phyloP scores from a whole-genome alignment of 345 rosid genomes.

The Erucastrum elatum region DNA sequence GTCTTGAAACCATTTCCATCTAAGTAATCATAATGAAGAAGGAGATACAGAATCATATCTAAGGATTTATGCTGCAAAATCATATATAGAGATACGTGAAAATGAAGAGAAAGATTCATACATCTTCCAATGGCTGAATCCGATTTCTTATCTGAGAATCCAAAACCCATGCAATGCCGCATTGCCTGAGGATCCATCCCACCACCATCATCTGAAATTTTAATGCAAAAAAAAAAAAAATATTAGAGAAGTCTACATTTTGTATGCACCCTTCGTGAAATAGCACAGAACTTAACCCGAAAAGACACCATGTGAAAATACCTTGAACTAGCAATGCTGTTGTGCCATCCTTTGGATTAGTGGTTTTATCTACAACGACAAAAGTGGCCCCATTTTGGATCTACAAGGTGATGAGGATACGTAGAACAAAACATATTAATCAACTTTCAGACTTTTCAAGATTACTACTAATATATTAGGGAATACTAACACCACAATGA shows the following conservation, averaged over 20 bases:
- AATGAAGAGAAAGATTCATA: conserved; percentile 40
- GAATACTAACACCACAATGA: conserved; percentile 11
- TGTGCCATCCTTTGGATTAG: conserved; percentile 75
- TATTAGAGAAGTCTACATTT: conserved; percentile 8
- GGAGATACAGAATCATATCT: conserved; percentile 4
- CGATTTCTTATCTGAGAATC: conserved; percentile 86
- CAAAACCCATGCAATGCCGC: conserved; percentile 92
- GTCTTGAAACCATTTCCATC: conserved; percentile 99
- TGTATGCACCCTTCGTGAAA: background rate
- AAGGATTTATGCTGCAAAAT: conserved; percentile 14
- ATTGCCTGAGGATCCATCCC: conserved; percentile 95
- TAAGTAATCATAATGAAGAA: conserved; percentile 46
- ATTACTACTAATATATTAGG: conserved; percentile 5
- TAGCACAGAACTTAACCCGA: conserved; percentile 1
- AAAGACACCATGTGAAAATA: conserved; percentile 27
- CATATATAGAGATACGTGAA: conserved; percentile 10
- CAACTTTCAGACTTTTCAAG: conserved; percentile 25
- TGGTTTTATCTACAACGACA: conserved; percentile 81
- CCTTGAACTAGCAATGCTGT: conserved; percentile 82
- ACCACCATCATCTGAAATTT: conserved; percentile 80
- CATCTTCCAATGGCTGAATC: conserved; percentile 86
- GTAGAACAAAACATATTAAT: conserved; percentile 38
- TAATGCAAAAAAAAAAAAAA: background rate
- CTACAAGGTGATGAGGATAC: conserved; percentile 48
- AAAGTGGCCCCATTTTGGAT: conserved; percentile 97